Conservation (phyloP, 1,284 basidiomycete species). For the Ustilago xerochloae region DNA sequence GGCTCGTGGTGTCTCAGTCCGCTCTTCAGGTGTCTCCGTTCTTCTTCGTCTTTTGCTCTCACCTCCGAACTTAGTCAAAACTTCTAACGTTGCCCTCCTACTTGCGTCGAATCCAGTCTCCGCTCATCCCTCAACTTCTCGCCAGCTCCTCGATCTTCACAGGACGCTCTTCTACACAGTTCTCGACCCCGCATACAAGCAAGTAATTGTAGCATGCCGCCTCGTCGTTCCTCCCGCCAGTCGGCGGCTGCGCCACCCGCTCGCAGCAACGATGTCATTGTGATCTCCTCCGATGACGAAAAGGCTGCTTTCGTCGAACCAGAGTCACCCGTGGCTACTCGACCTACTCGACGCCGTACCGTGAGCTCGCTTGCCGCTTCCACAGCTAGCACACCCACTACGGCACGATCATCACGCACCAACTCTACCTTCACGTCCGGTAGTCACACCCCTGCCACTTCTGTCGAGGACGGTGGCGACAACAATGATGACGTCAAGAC, state of each 20-base stretch:
- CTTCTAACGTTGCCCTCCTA: neutral
- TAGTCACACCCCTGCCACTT: slow-evolving; percentile 50
- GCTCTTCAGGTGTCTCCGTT: neutral
- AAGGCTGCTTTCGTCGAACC: neutral
- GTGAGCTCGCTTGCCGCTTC: slow-evolving; percentile 28
- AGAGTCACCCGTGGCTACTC: slow-evolving; percentile 1
- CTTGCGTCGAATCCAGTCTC: neutral
- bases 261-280: slow-evolving; percentile 16
- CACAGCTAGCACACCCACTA: slow-evolving; percentile 25
- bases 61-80: neutral
- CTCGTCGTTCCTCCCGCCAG: slow-evolving; percentile 32
- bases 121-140: neutral
- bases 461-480: slow-evolving; percentile 36
- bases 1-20: slow-evolving; percentile 6
- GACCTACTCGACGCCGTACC: slow-evolving; percentile 10
- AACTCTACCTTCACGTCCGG: slow-evolving; percentile 40
- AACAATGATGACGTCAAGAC: slow-evolving; percentile 14
- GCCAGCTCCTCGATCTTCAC: no score
- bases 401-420: slow-evolving; percentile 34
- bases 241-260: slow-evolving; percentile 20
- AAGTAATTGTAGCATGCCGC: no score
- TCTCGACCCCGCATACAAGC: neutral
- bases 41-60: neutral
- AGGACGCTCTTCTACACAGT: neutral
- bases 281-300: slow-evolving; percentile 37